phyloP scores from a whole-genome alignment of 2,329 filamentous ascomycete species.

The Thyridium curvatum region DNA sequence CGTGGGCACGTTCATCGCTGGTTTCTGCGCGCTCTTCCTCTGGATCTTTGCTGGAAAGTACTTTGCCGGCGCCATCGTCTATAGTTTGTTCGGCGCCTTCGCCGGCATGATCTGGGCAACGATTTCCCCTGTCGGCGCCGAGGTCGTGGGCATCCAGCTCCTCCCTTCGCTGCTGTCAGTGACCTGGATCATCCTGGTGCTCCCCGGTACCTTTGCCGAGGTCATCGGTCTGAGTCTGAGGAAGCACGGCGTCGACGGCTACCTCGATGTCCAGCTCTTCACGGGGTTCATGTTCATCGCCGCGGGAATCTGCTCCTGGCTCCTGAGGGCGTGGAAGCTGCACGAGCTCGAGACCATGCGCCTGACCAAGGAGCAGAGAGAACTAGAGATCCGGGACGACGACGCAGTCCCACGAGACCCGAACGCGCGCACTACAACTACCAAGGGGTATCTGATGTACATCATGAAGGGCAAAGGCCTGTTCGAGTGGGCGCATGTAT shows the following conservation, averaged over 20 bases:
- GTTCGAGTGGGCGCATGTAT: background rate
- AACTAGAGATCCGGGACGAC: conserved; percentile 18
- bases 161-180: conserved; percentile 64
- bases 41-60: conserved; percentile 63
- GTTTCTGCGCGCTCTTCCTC: conserved; percentile 60
- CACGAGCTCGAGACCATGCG: conserved; percentile 25
- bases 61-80: conserved; percentile 65
- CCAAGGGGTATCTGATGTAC: background rate
- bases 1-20: conserved; percentile 56
- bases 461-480: background rate
- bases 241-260: conserved; percentile 32
- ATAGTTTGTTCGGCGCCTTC: conserved; percentile 61
- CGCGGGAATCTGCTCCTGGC: conserved; percentile 41
- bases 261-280: conserved; percentile 50
- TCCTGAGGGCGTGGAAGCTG: conserved; percentile 35
- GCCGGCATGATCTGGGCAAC: conserved; percentile 68
- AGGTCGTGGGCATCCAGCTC: conserved; percentile 65
- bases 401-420: conserved; percentile 9
- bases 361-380: conserved; percentile 18
- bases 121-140: conserved; percentile 62
- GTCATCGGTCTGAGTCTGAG: conserved; percentile 56
- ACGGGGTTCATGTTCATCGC: conserved; percentile 54
- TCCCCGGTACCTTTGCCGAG: conserved; percentile 65
- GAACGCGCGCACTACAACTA: too few relatives aligned
- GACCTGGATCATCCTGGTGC: conserved; percentile 63